phyloP scores from a whole-genome alignment of 371 early-diverging fungal species.

The Mortierella sp. region DNA sequence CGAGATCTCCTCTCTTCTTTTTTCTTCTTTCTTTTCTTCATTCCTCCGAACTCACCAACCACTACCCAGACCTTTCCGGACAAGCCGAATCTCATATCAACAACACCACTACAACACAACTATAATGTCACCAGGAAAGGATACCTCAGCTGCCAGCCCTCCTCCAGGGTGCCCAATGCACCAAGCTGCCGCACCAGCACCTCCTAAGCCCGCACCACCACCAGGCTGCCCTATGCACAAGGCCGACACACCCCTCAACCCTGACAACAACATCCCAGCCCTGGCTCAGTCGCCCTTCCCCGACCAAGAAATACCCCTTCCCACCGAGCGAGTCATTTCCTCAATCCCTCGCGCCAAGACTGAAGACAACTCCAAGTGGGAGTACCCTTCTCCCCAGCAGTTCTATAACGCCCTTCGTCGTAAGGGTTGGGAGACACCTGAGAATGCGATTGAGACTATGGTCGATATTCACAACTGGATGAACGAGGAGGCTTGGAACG shows the following conservation, averaged over 20 bases:
- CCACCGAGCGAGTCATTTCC: conserved; percentile 78
- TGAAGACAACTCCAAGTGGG: conserved; percentile 76
- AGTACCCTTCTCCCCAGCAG: conserved; percentile 96
- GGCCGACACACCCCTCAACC: conserved; percentile 66
- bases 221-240: conserved; percentile 70
- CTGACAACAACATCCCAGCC: conserved; percentile 90
- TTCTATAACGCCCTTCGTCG: conserved; percentile 97
- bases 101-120: neutral
- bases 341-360: conserved; percentile 72
- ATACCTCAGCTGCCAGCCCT: conserved; percentile 56
- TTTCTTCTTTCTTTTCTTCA: conserved; percentile 13
- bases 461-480: conserved; percentile 98
- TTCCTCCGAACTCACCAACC: conserved; percentile 8
- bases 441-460: conserved; percentile 92
- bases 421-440: conserved; percentile 95
- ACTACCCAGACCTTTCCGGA: neutral
- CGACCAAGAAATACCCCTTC: conserved; percentile 78
- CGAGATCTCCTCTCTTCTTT: neutral
- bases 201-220: conserved; percentile 54
- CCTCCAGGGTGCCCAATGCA: conserved; percentile 71
- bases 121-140: conserved; percentile 56
- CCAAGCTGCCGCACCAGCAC: conserved; percentile 46
- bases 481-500: conserved; percentile 96
- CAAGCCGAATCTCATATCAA: conserved; percentile 9
- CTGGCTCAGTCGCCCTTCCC: conserved; percentile 75